Evolutionary conservation across 2,329 filamentous ascomycete genomes (phyloP).

Genomic region (Domatiomyces catenatus): DNA sequence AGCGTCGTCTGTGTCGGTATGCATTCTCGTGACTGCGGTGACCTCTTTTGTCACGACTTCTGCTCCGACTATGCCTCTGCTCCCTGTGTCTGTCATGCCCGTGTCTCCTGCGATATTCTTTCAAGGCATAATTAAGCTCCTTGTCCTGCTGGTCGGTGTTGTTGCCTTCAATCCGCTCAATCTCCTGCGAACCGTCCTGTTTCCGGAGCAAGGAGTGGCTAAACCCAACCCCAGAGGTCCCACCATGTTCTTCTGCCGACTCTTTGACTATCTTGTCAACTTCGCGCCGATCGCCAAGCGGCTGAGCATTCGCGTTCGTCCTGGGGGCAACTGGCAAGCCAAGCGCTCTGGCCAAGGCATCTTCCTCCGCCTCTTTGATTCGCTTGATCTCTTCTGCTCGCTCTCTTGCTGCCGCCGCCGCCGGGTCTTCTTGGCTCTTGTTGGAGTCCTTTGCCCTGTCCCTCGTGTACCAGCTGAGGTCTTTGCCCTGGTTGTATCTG

Average conservation of each 20-base stretch:
- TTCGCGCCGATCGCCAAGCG: constrained; percentile 44
- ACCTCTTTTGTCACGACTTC: constrained; percentile 14
- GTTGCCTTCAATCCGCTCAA: constrained; percentile 19
- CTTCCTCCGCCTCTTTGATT: constrained; percentile 84
- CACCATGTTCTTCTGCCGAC: constrained; percentile 19
- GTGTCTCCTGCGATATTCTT: constrained; percentile 23
- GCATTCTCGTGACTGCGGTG: not conserved
- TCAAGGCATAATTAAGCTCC: constrained; percentile 16
- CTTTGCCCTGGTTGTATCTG: constrained; percentile 71
- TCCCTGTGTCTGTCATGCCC: constrained; percentile 15
- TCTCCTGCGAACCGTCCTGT: constrained; percentile 10
- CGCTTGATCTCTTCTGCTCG: constrained; percentile 62
- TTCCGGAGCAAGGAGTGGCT: constrained; percentile 5
- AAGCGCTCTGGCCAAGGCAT: constrained; percentile 69
- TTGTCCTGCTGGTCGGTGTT: constrained; percentile 14
- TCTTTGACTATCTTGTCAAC: constrained; percentile 39
- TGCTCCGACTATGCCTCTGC: constrained; percentile 18
- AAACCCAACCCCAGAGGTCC: constrained; percentile 22
- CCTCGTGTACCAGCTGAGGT: constrained; percentile 44
- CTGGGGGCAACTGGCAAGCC: constrained; percentile 56
- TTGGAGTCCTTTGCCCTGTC: not conserved
- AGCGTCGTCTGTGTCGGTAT: not conserved
- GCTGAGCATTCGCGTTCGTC: constrained; percentile 45
- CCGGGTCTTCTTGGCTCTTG: constrained; percentile 37
- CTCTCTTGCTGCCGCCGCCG: constrained; percentile 44